Evolutionary conservation across 2,329 filamentous ascomycete genomes (phyloP), one percentile per base, ranked within the genome.

Genomic region (Xylariaceae sp.): DNA sequence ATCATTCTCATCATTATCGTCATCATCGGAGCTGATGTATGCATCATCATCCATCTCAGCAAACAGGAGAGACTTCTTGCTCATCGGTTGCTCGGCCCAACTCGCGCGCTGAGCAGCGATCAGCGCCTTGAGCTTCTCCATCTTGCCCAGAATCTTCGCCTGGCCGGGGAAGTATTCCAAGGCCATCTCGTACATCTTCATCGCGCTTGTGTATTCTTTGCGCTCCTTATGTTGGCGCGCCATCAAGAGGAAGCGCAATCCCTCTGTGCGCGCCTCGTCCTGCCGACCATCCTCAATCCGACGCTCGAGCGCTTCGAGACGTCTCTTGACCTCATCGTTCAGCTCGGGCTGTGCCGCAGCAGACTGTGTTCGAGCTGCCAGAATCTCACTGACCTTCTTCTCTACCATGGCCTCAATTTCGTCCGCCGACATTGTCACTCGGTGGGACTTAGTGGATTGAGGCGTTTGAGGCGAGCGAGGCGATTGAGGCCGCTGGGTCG

Each of bases 391-490:
- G 0, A 97, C 90, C 69, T 96, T 96, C 67, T 88, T 90, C 74
- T 96, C 90, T 1, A 97, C 91, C 76, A 97, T 86, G 45, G 92
- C 90, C 72, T 97, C 92, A 61, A 97, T 95, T 55, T 87, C 87
- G 10, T 86, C 88, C 15, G 86, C 83, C 0, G 87, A 88, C 7
- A 90, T 80, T 50, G 73, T 67, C 1, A 62, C 62, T 51, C 66
- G 65, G 2, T 59, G 18, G 5, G 60, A 8, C 11, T 51, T 18
- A 42, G 37, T 13, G 2, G 37, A 9, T 42, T 42, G 37, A 42
- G 37, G 11, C 37, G 37, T 10, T 42, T 10, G 37, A 42, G 37
- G 11, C 11, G 37, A 42, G 8, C 8, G 37, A 42, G 37, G 11
- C 37, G 37, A 13, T 8, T 42, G 11, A 42, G 37, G 37, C 23